Base-by-base conservation (phyloP, 1,284 basidiomycete genomes). In the Ganoderma sinense region DNA sequence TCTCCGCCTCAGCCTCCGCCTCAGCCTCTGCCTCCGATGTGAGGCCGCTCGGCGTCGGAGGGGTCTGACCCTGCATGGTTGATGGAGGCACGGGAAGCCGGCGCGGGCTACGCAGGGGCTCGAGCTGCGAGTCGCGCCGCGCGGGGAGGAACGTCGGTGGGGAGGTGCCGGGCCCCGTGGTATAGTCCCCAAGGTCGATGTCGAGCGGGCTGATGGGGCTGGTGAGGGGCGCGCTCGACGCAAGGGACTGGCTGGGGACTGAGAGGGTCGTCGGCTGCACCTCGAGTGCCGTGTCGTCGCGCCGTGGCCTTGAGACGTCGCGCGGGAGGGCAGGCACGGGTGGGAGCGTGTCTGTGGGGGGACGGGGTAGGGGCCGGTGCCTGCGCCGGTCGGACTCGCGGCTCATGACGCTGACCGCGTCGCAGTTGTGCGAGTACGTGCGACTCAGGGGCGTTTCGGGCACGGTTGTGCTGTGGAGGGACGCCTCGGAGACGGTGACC, bases 111-210 rank as follows among this genome's bases (percentile, higher is more conserved):
- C 59, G 39, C 39, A 14, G 23, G n/a, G 59, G 59, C 59, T 61
- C 59, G n/a, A 61, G 7, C 23, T 61, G 39, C 20, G 59, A 61
- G 59, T 61, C 59, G 39, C 59, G 59, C 39, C 59, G 59, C 39
- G 59, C 59, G 39, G 59, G 59, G 39, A 10, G n/a, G 39, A 43
- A 29, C 1, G 59, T 20, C 8, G 3, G 58, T 6, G 58, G 33
- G 13, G 58, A 39, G 13, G 58, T 23, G 36, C 36, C 20, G 2
- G 33, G 23, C 4, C 41, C n/a, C 0, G n/a, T 7, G 23, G n/a
- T 16, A 7, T 26, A 41, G 39, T 61, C 59, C 23, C 36, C 36
- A 20, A 61, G 11, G 59, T 61, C 59, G 39, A 61, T 41, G 59
- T 43, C 59, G 39, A 41, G 23, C 2, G 40, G 23, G 59, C 59